A percentile compares a stretch with the other conserved stretches of the same genome.
Conservation (phyloP, 257 asterid species). For the Solanum sitiens region DNA sequence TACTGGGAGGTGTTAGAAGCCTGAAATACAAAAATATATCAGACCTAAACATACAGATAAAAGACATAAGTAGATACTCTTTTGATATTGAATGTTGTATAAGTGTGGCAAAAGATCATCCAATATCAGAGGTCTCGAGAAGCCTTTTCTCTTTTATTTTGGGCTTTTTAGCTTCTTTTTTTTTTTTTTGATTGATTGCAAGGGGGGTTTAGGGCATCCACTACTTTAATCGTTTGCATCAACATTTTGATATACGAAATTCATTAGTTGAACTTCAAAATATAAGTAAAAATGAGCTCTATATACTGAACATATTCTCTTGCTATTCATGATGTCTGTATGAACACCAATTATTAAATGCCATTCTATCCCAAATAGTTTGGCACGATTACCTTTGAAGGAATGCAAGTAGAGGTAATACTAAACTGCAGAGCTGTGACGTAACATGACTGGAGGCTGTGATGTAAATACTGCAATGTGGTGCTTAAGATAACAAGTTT, state of each 20-base stretch:
- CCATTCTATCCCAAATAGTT: background rate
- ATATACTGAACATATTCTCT: background rate
- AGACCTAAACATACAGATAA: background rate
- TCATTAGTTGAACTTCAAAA: background rate
- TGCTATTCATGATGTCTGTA: background rate
- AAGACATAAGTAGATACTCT: background rate
- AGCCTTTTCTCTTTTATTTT: background rate
- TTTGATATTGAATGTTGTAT: background rate
- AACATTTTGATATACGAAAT: background rate
- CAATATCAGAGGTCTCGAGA: background rate
- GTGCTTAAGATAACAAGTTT: background rate
- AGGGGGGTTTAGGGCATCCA: background rate
- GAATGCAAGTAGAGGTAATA: background rate
- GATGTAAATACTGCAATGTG: background rate
- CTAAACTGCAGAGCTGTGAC: background rate
- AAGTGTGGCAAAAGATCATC: background rate
- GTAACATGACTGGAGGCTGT: background rate
- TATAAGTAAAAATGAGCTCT: background rate
- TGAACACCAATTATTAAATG: background rate
- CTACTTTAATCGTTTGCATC: background rate
- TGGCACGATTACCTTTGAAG: background rate
- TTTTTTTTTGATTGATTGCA: background rate
- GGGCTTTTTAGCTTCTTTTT: background rate
- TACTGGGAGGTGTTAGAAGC: slow-evolving; percentile 98
- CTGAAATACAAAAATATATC: slow-evolving; percentile 25